Evolutionary conservation across 441 rosid species (phyloP), one percentile per base, ranked within the genome.

Genomic region (Gossypium aridum): DNA sequence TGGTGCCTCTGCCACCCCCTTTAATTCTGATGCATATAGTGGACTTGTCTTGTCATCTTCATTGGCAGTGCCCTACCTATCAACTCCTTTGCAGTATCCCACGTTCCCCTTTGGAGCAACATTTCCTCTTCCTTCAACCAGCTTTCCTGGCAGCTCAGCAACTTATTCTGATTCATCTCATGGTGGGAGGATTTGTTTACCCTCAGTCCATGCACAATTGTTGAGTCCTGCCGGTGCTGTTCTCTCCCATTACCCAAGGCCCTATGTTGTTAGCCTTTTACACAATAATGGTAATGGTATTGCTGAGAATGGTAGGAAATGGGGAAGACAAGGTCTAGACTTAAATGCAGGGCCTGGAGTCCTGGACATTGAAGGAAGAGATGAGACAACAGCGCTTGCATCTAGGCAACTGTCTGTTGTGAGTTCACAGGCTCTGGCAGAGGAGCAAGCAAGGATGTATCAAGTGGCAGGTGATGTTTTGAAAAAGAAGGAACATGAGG

Each of bases 401-500:
- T 77, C 80, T 2, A 84, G 89, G 64, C 89, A 81, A 62, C 55
- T 82, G 10, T 55, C 89, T 3, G 80, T 86, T 9, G 47, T 82
- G 5, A 64, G 77, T 71, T 75, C 86, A 2, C 87, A 83, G 76
- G 81, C 84, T 22, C 75, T 83, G 72, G 69, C 80, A 8, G 90
- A 88, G 31, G 92, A 88, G 63, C 91, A 86, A 81, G 81, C 90
- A 74, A 87, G 90, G 78, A 80, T 86, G 67, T 88, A 80, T 81
- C 94, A 88, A 62, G 66, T 83, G 75, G 56, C 86, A 25, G 85
- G 90, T 64, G 84, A 88, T 14, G 45, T 79, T 72, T 84, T 83
- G 26, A 90, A 83, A 86, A 90, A 88, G 79, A 90, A 87, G 71
- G 92, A 90, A 66, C 92, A 89, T 1, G 92, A 88, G 3, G 94